Evolutionary conservation across 805 yeast genomes (phyloP).

Genomic region (Isabelozyma heimii): DNA sequence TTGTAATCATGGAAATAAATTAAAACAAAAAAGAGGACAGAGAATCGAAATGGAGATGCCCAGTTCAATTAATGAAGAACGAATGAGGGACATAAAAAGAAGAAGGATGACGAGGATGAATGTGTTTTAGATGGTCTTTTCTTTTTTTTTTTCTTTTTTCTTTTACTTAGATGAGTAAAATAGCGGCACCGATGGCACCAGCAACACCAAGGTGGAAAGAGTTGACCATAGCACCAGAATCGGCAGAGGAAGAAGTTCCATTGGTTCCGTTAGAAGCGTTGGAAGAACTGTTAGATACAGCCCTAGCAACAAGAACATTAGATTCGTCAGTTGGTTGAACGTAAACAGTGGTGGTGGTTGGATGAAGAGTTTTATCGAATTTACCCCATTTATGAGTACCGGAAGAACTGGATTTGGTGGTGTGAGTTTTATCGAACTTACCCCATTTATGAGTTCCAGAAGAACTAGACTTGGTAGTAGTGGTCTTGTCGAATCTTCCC

Average conservation of each 20-base stretch:
- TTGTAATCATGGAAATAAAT: neutral
- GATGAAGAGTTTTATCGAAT: conserved; percentile 34
- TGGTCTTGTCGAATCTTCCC: conserved; percentile 37
- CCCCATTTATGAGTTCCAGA: conserved; percentile 30
- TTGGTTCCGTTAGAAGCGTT: conserved; percentile 14
- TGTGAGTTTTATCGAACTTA: conserved; percentile 35
- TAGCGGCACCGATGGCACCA: conserved; percentile 51
- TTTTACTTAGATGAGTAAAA: conserved; percentile 39
- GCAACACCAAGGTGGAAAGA: conserved; percentile 29
- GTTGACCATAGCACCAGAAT: conserved; percentile 17
- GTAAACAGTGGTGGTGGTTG: conserved; percentile 29
- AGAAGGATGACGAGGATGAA: neutral
- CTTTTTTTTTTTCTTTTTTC: neutral
- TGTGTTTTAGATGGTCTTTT: neutral
- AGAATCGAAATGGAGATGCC: neutral
- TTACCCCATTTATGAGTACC: conserved; percentile 34
- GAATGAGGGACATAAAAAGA: neutral
- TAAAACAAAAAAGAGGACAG: neutral
- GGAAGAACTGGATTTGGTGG: conserved; percentile 27
- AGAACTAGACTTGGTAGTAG: conserved; percentile 9
- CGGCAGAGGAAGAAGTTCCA: conserved; percentile 20
- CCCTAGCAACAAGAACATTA: neutral
- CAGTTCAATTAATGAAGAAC: neutral
- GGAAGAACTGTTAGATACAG: conserved; percentile 7
- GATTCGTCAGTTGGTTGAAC: conserved; percentile 1